Evolutionary conservation across 805 yeast species (phyloP).

Genomic region (Candida orba): DNA sequence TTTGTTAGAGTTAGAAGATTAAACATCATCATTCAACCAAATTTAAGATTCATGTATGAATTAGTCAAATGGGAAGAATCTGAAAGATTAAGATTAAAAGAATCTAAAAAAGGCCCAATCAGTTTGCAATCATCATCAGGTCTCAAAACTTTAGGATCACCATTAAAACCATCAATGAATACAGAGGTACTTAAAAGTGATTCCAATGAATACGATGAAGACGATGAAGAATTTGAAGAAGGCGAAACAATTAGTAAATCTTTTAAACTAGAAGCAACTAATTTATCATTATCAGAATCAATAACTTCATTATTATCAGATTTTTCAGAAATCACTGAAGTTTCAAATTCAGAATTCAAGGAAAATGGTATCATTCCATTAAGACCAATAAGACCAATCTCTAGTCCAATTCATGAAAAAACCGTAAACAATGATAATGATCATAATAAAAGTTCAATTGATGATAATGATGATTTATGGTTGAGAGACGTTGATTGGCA

Average conservation of each 20-base stretch:
- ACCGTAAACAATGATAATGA: background rate
- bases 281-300: slow-evolving; percentile 7
- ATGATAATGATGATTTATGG: slow-evolving; percentile 17
- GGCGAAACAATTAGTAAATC: background rate
- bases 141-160: slow-evolving; percentile 1
- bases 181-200: background rate
- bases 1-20: slow-evolving; percentile 85
- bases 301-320: slow-evolving; percentile 7
- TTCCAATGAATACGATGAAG: slow-evolving; percentile 1
- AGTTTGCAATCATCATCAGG: background rate
- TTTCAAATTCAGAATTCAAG: slow-evolving; percentile 1
- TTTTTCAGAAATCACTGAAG: slow-evolving; percentile 3
- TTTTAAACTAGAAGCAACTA: background rate
- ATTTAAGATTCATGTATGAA: slow-evolving; percentile 85
- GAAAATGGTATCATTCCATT: slow-evolving; percentile 4
- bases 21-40: slow-evolving; percentile 92
- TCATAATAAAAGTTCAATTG: slow-evolving; percentile 3
- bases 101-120: background rate
- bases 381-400: slow-evolving; percentile 4
- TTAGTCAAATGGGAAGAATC: slow-evolving; percentile 60
- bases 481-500: slow-evolving; percentile 82
- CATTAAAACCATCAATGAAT: slow-evolving; percentile 2
- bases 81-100: slow-evolving; percentile 11
- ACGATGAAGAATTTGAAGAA: background rate
- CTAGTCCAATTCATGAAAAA: slow-evolving; percentile 5